Conservation (phyloP, 257 asterid genomes). For the Schizonepeta tenuifolia region DNA sequence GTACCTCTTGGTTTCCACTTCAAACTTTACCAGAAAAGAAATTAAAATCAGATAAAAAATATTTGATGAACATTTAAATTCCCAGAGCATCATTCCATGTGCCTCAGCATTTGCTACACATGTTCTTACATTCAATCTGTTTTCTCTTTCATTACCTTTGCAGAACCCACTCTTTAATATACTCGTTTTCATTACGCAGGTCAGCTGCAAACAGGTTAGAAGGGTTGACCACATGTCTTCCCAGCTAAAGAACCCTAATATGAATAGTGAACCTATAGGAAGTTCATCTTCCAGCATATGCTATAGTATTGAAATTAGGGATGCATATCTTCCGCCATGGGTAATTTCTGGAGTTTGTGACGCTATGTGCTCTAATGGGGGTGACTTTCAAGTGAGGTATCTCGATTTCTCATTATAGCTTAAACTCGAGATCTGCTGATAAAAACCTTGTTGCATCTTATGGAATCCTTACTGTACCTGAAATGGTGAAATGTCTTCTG, state of each 20-base stretch:
- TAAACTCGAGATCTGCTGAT: neutral
- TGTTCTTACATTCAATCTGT: neutral
- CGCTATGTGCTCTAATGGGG: slow-evolving; percentile 66
- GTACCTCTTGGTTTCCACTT: neutral
- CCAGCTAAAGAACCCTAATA: slow-evolving; percentile 46
- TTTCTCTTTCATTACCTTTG: neutral
- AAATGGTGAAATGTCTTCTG: neutral
- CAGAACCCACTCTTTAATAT: slow-evolving; percentile 18
- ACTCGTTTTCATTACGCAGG: slow-evolving; percentile 51
- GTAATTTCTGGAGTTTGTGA: slow-evolving; percentile 66
- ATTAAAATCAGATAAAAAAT: no score
- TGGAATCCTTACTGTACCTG: neutral
- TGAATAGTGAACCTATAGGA: slow-evolving; percentile 40
- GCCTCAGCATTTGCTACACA: slow-evolving; percentile 13
- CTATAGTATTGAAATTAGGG: slow-evolving; percentile 77
- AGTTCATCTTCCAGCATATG: slow-evolving; percentile 66
- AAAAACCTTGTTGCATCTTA: neutral
- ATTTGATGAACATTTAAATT: neutral
- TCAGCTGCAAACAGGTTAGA: slow-evolving; percentile 86
- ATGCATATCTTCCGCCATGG: slow-evolving; percentile 89
- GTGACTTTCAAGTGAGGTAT: slow-evolving; percentile 83
- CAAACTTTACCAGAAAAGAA: slow-evolving; percentile 15
- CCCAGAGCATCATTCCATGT: neutral
- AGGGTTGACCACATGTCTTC: slow-evolving; percentile 55
- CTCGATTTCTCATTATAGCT: slow-evolving; percentile 28